Percentiles rank a stretch among this genome's conserved stretches.
Conservation (phyloP, 768 basidiomycete species). For the Pisolithus marmoratus region DNA sequence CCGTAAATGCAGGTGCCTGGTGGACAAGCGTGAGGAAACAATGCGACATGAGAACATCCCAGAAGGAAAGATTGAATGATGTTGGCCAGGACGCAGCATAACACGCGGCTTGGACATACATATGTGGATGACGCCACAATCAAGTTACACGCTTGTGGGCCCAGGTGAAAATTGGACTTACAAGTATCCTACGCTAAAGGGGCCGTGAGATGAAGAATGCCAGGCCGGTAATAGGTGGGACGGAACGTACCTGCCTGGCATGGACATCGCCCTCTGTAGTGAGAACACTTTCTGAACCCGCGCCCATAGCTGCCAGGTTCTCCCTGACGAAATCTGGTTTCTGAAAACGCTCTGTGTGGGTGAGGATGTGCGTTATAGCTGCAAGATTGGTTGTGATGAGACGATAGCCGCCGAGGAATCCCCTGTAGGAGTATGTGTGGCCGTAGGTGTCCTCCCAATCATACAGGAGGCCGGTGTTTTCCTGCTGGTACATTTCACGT, state of each 20-base stretch:
- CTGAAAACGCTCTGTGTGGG: slow-evolving; percentile 50
- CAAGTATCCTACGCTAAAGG: slow-evolving; percentile 44
- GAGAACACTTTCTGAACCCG: slow-evolving; percentile 43
- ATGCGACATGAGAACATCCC: not conserved
- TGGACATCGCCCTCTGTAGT: slow-evolving; percentile 54
- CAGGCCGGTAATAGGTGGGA: not conserved
- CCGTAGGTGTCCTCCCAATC: slow-evolving; percentile 45
- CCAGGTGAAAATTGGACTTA: slow-evolving; percentile 24
- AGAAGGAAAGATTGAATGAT: not conserved
- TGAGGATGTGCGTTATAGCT: slow-evolving; percentile 54
- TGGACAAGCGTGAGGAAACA: not conserved
- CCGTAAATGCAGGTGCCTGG: slow-evolving; percentile 49
- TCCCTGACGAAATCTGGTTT: slow-evolving; percentile 57
- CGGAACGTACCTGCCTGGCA: slow-evolving; percentile 39
- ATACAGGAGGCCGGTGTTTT: slow-evolving; percentile 45
- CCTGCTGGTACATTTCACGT: slow-evolving; percentile 49
- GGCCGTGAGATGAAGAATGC: slow-evolving; percentile 1
- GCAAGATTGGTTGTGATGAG: slow-evolving; percentile 55
- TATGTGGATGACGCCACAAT: not conserved
- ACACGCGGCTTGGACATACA: not conserved
- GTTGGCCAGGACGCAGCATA: not conserved
- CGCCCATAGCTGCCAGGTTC: slow-evolving; percentile 45
- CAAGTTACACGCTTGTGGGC: not conserved
- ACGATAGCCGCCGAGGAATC: slow-evolving; percentile 47
- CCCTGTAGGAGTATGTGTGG: slow-evolving; percentile 45